Conservation (phyloP, 768 basidiomycete species). For the Suillus variegatus region DNA sequence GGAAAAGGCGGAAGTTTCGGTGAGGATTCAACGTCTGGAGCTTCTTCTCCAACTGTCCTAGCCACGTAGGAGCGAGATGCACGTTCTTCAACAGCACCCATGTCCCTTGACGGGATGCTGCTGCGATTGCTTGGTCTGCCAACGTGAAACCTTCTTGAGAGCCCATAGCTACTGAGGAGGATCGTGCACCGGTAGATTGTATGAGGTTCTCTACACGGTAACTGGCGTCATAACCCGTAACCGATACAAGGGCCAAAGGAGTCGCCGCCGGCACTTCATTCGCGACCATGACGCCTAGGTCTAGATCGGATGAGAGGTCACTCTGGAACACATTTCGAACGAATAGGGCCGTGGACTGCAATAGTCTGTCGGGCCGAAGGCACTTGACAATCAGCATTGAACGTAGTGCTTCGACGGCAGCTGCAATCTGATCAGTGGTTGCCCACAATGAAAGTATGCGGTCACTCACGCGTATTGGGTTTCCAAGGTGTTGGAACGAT, state of each 20-base stretch:
- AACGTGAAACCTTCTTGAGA: constrained; percentile 96
- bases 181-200: constrained; percentile 72
- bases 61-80: constrained; percentile 93
- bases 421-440: constrained; percentile 38
- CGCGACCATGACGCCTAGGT: constrained; percentile 74
- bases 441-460: not conserved
- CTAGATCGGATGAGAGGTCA: constrained; percentile 79
- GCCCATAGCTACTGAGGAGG: constrained; percentile 95
- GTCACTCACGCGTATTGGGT: constrained; percentile 67
- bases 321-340: constrained; percentile 75
- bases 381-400: constrained; percentile 83
- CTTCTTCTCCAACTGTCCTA: constrained; percentile 95
- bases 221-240: constrained; percentile 97
- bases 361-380: constrained; percentile 87
- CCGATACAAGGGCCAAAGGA: constrained; percentile 88
- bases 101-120: constrained; percentile 88
- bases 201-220: constrained; percentile 91
- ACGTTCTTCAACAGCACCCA: constrained; percentile 99
- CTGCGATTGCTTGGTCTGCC: constrained; percentile 94
- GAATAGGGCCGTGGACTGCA: constrained; percentile 80
- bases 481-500: constrained; percentile 81
- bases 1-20: constrained; percentile 92
- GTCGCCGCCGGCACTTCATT: constrained; percentile 80
- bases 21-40: constrained; percentile 89
- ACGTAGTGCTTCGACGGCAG: constrained; percentile 73